Conservation (phyloP, 306 rosid genomes). For the Cucurbita moschata region DNA sequence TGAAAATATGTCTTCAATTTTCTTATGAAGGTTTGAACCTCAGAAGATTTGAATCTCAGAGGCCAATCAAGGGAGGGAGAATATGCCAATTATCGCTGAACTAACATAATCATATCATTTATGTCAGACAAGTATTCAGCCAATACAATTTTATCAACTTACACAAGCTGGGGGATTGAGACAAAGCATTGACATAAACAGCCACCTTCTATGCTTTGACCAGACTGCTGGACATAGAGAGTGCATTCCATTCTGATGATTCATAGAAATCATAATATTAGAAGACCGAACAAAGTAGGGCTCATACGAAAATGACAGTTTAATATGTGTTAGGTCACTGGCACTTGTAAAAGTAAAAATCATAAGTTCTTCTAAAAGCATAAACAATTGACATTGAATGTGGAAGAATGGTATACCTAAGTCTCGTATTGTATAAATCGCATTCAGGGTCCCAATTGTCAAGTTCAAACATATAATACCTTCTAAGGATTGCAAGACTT, state of each 20-base stretch:
- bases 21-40: not conserved
- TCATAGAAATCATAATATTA: not conserved
- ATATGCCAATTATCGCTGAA: no score
- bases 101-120: not conserved
- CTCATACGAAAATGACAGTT: not conserved
- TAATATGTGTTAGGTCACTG: not conserved
- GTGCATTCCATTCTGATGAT: conserved; percentile 80
- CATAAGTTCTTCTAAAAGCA: not conserved
- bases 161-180: conserved; percentile 89
- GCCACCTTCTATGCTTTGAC: conserved; percentile 98
- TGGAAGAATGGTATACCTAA: not conserved
- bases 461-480: not conserved
- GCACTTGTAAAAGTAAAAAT: not conserved
- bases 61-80: not conserved
- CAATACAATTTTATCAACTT: conserved; percentile 31
- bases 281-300: not conserved
- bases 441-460: not conserved
- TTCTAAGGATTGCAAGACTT: not conserved
- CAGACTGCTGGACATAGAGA: conserved; percentile 98
- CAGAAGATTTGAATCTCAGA: not conserved
- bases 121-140: not conserved
- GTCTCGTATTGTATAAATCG: not conserved
- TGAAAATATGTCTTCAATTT: not conserved
- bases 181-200: conserved; percentile 88
- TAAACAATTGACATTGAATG: not conserved